Evolutionary conservation across 257 asterid species (phyloP).

Genomic region (Capsicum baccatum): DNA sequence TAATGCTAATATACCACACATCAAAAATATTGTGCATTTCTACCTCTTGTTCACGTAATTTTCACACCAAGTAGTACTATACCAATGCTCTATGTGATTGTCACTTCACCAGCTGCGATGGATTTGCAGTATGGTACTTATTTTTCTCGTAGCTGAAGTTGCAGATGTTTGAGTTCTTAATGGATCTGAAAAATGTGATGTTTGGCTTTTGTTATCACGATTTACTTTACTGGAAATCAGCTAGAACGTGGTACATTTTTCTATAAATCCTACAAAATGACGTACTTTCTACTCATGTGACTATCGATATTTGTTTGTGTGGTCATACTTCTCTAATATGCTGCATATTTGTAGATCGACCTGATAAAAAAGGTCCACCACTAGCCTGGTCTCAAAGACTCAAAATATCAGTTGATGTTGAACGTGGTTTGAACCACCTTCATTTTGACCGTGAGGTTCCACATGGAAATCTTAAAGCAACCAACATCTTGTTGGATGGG

Average conservation of each 20-base stretch:
- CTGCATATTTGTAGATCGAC: conserved; percentile 65
- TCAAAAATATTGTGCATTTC: too few relatives aligned
- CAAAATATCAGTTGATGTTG: conserved; percentile 88
- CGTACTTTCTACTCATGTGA: not conserved
- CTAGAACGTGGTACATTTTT: not conserved
- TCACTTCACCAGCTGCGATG: not conserved
- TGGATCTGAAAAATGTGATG: conserved; percentile 16
- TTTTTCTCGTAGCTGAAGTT: not conserved
- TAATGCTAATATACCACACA: too few relatives aligned
- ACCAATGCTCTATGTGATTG: not conserved
- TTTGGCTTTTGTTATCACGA: not conserved
- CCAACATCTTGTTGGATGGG: conserved; percentile 81
- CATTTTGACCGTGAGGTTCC: conserved; percentile 98
- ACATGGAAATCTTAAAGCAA: conserved; percentile 92
- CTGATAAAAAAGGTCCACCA: conserved; percentile 76
- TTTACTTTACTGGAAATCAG: conserved; percentile 6
- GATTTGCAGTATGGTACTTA: not conserved
- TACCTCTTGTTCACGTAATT: too few relatives aligned
- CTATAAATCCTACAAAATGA: not conserved
- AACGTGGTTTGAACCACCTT: conserved; percentile 99
- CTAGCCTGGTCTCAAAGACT: conserved; percentile 90
- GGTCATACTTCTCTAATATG: conserved; percentile 26
- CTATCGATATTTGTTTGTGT: not conserved
- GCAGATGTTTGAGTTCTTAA: not conserved
- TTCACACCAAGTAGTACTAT: too few relatives aligned